Evolutionary conservation across 768 basidiomycete species (phyloP).

Genomic region (Epithele typhae): DNA sequence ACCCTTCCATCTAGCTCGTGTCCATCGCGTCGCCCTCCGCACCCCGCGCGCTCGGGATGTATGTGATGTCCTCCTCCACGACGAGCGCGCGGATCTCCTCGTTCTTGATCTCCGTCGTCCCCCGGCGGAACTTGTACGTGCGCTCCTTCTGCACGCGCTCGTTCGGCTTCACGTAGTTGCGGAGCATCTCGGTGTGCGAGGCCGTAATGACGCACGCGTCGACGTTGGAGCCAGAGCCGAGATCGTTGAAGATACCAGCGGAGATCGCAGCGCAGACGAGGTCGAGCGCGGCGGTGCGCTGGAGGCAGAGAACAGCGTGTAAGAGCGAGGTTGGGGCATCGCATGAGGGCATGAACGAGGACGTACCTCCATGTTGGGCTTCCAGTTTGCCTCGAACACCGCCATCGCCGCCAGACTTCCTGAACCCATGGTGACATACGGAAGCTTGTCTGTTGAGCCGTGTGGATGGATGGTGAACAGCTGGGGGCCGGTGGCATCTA

Average conservation of each 20-base stretch:
- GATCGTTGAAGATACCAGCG: conserved; percentile 98
- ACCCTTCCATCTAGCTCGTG: conserved; percentile 56
- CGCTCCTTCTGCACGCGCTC: conserved; percentile 76
- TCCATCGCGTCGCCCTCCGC: conserved; percentile 70
- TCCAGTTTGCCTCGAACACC: conserved; percentile 89
- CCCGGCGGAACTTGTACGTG: conserved; percentile 64
- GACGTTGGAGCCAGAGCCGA: conserved; percentile 97
- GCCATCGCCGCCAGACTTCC: conserved; percentile 98
- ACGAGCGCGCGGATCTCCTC: conserved; percentile 73
- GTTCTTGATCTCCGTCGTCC: conserved; percentile 87
- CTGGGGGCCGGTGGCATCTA: conserved; percentile 91
- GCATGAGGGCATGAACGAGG: no score
- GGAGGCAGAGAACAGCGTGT: neutral
- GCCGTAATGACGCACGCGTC: conserved; percentile 96
- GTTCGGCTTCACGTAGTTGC: conserved; percentile 93
- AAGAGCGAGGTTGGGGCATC: no score
- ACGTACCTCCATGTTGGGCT: conserved; percentile 72
- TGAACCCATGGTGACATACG: conserved; percentile 98
- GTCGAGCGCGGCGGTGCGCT: conserved; percentile 78
- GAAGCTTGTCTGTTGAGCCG: conserved; percentile 97
- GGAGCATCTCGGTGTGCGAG: conserved; percentile 81
- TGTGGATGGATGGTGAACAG: conserved; percentile 96
- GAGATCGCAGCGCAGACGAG: conserved; percentile 86
- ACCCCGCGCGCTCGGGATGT: conserved; percentile 25
- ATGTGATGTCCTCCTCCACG: conserved; percentile 58